Conservation (phyloP, 495 filamentous ascomycete species). For the Sphaerosporella brunnea region DNA sequence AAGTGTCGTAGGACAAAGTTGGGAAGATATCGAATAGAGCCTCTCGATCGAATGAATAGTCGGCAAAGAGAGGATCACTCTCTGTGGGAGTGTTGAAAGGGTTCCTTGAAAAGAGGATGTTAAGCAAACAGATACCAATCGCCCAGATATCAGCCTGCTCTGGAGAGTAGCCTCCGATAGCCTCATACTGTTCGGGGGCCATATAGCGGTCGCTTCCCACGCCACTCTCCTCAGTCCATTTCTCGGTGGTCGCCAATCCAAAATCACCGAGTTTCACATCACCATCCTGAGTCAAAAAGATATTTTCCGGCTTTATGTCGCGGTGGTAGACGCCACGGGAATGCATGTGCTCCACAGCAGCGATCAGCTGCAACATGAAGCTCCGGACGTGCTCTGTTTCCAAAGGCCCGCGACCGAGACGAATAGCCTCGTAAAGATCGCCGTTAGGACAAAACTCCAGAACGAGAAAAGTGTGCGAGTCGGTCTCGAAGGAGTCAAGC, state of each 20-base stretch:
- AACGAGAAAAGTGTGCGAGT: constrained; percentile 74
- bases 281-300: constrained; percentile 74
- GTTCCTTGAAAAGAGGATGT: constrained; percentile 88
- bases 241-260: constrained; percentile 69
- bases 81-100: constrained; percentile 77
- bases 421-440: constrained; percentile 94
- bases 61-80: constrained; percentile 72
- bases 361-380: constrained; percentile 88
- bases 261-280: constrained; percentile 94
- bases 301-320: constrained; percentile 99
- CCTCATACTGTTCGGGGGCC: constrained; percentile 94
- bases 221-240: constrained; percentile 73
- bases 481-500: constrained; percentile 78
- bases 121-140: constrained; percentile 85
- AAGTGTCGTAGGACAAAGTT: constrained; percentile 95
- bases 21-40: constrained; percentile 96
- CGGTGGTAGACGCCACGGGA: constrained; percentile 82
- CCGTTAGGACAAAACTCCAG: constrained; percentile 93
- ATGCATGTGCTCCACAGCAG: constrained; percentile 82
- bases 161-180: constrained; percentile 74
- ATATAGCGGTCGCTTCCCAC: constrained; percentile 98
- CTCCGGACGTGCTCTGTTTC: constrained; percentile 92
- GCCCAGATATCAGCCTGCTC: constrained; percentile 93
- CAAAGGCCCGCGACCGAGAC: constrained; percentile 64
- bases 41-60: constrained; percentile 81